Evolutionary conservation across 768 basidiomycete genomes (phyloP), one percentile per base, ranked within the genome.

Genomic region (Gymnopilus junonius): DNA sequence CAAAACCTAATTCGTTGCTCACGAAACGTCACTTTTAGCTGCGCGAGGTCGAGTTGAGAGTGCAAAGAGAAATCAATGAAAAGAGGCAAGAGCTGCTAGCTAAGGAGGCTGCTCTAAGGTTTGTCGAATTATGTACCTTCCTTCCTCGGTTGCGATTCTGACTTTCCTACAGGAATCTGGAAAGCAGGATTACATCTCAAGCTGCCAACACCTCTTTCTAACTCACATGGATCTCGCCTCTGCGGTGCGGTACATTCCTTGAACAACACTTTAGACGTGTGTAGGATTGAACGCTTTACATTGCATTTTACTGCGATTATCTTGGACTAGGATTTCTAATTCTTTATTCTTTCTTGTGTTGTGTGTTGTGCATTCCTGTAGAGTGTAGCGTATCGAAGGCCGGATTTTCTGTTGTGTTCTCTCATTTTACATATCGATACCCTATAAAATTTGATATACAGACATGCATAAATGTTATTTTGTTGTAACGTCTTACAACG

Each of bases 11-110:
- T 59, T n/a, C n/a, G n/a, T n/a, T 31, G 20, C 27, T 64, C 17
- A 67, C 10, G 7, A 1, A 4, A 6, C 17, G 15, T 23, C 27
- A 53, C 29, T 56, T 46, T 4, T 54, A 90, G 86, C 80, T 96
- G 34, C 91, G 93, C 67, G 94, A 95, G 73, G 86, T 93, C 73
- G 93, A 96, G 73, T 79, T 95, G 68, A 89, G 88, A 68, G 90
- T 93, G 31, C 92, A 94, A 74, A 83, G 93, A 61, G 94, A 96
- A 75, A 90, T 96, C 75, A 89, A 89, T 74, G 88, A 94, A 79
- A 93, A 91, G 79, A 83, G 89, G 68, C 93, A 95, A 72, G 90
- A 95, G 74, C 79, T 95, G 48, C 73, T 92, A 73, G 94, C 93
- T 43, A 93, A 94, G 75, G 94, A 96, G 75, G 91, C 92, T 71